Evolutionary conservation across 139 green algal species (phyloP), one percentile per base, ranked within the genome.

Genomic region (Helicosporidium sp.): DNA sequence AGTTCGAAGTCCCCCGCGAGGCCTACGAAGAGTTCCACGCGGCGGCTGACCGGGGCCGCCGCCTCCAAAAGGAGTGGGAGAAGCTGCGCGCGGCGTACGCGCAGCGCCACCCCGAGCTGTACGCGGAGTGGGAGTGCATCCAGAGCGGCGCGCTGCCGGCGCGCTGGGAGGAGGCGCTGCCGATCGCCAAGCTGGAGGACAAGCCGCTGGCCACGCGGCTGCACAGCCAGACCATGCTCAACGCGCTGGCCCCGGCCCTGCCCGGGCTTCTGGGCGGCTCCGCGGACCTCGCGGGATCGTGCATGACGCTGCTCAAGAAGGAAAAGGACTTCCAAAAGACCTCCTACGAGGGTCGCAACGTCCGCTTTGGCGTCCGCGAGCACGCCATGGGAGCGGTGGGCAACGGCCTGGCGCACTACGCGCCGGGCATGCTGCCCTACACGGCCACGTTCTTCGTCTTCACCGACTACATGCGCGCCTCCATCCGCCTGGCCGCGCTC

Each of bases 401-500:
- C 71, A 98, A 98, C 64, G 89, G 73, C 54, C 85, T 98, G 29
- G 69, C 62, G 26, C 77, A 93, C 40, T 80, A 98, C 78, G 62
- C 52, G 41, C 55, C 64, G 27, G 88, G 88, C 69, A 58, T 96
- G 49, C 79, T 95, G 59, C 80, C 87, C 48, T 98, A 96, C 77
- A 91, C 80, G 66, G 89, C 89, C 49, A 98, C 89, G 65, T 98
- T 98, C 83, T 96, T 92, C 80, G 94, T 97, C 71, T 98, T 98
- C 88, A 91, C 83, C 46, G 89, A 98, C 71, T 98, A 98, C 86
- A 95, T 95, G 86, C 78, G 89, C 62, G 61, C 61, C 50, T 75
- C 88, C 68, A 96, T 98, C 68, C 77, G 89, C 51, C 87, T 98
- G 73, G 64, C 73, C 16, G 89, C 89, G 0, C 72, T 98, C 37